A percentile compares a stretch with the other conserved stretches of the same genome.
Conservation (phyloP, 1,139 yeast genomes). For the Scheffersomyces stambukii region DNA sequence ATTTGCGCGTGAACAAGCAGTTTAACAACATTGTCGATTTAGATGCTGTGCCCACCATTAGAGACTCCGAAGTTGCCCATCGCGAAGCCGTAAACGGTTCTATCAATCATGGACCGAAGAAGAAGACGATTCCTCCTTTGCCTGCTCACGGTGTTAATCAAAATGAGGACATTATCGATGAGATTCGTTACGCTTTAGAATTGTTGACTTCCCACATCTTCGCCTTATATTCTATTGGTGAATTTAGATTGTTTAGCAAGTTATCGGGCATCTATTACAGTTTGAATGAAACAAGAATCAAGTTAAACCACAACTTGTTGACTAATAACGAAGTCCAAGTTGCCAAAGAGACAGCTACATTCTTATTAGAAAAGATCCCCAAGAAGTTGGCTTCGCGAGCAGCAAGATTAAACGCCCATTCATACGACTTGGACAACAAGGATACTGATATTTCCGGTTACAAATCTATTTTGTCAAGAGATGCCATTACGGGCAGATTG, state of each 20-base stretch:
- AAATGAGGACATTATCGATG: conserved; percentile 42
- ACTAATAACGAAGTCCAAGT: conserved; percentile 55
- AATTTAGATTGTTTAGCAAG: conserved; percentile 56
- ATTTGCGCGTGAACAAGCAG: conserved; percentile 22
- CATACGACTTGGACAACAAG: conserved; percentile 39
- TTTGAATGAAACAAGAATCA: conserved; percentile 61
- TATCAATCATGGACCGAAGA: conserved; percentile 7
- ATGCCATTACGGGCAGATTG: conserved; percentile 58
- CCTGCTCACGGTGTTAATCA: conserved; percentile 33
- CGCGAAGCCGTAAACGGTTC: conserved; percentile 26
- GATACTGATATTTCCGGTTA: conserved; percentile 70
- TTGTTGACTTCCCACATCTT: conserved; percentile 61
- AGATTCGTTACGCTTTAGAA: conserved; percentile 53
- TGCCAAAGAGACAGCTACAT: conserved; percentile 58
- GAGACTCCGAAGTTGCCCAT: conserved; percentile 36
- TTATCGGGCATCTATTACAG: conserved; percentile 51
- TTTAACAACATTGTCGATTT: conserved; percentile 28
- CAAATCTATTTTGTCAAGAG: conserved; percentile 66
- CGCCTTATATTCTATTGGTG: conserved; percentile 68
- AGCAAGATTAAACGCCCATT: conserved; percentile 35
- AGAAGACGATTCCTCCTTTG: conserved; percentile 43
- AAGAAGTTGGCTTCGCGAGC: conserved; percentile 56
- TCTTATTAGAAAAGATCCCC: conserved; percentile 60
- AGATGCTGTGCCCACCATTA: conserved; percentile 39
- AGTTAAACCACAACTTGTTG: conserved; percentile 51